Base-by-base conservation (phyloP, 768 basidiomycete species). In the Amanita rubescens region DNA sequence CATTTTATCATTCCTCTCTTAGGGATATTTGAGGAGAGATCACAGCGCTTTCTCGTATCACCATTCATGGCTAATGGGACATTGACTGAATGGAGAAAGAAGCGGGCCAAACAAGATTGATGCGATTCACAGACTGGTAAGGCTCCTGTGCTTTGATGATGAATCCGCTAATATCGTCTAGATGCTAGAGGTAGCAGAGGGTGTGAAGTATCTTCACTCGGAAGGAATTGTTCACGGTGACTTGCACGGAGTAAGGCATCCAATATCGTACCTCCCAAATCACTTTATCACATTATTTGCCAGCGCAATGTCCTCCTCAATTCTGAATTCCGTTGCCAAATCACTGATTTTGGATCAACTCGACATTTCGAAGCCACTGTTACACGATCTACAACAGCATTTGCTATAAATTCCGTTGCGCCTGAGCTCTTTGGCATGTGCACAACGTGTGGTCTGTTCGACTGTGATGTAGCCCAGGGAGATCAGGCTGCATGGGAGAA, bases 181-280 rank as follows among this genome's bases (percentile, higher is more conserved):
- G 48, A 20, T 37, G 11, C 35, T 49, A n/a, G 33, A 49, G 17
- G 48, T 49, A 10, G 48, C 48, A 9, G 48, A 49, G 24, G 48
- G 48, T 24, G 3, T 49, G 12, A 15, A 49, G 48, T 49, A 49
- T 22, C 11, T 49, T 12, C 48, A 49, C 17, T 49, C 48, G 20
- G 48, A 49, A 49, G 48, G 48, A 3, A 24, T 49, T 10, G 14
- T 37, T 35, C 48, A 49, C 24, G 48, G 48, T 37, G 48, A 49
- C 22, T 11, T 49, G 11, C 48, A 20, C 22, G 48, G 48, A 10
- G 48, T 49, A 12, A 49, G 48, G 17, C 7, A 3, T 30, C 27
- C 27, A 8, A 17, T 37, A 37, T 37, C 34, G 12, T 35, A 6
- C n/a, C n/a, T 35, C 27, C 11, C 38, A 39, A 7, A 4, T 32